Conservation (phyloP, 1,284 basidiomycete genomes). For the Termitomyces sp. region DNA sequence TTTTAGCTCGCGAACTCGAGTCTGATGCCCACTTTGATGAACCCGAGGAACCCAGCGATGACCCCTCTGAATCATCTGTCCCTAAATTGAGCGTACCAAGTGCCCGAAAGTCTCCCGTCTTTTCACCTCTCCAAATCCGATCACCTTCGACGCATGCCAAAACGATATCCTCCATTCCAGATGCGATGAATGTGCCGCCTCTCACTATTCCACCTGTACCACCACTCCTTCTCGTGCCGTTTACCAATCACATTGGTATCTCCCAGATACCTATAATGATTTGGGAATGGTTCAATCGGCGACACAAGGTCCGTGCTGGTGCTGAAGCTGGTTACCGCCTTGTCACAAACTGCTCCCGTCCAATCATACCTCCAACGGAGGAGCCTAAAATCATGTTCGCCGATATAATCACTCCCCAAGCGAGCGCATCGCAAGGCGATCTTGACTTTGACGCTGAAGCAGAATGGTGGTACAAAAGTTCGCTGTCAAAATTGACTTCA, state of each 20-base stretch:
- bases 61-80: slow-evolving; percentile 28
- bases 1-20: slow-evolving; percentile 63
- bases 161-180: slow-evolving; percentile 24
- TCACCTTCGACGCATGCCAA: slow-evolving; percentile 21
- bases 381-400: slow-evolving; percentile 19
- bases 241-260: slow-evolving; percentile 83
- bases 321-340: slow-evolving; percentile 80
- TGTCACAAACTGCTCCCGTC: slow-evolving; percentile 61
- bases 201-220: slow-evolving; percentile 69
- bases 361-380: slow-evolving; percentile 42
- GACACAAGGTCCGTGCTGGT: slow-evolving; percentile 73
- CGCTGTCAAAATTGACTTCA: slow-evolving; percentile 48
- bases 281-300: slow-evolving; percentile 89
- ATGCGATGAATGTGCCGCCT: slow-evolving; percentile 46
- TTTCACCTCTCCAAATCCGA: slow-evolving; percentile 36
- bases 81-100: slow-evolving; percentile 24
- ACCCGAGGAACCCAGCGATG: slow-evolving; percentile 29
- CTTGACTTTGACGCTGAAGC: slow-evolving; percentile 69
- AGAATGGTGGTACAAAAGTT: slow-evolving; percentile 70
- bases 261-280: slow-evolving; percentile 87
- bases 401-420: slow-evolving; percentile 18
- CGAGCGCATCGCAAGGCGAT: slow-evolving; percentile 38
- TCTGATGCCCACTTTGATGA: slow-evolving; percentile 80
- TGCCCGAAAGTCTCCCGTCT: slow-evolving; percentile 32
- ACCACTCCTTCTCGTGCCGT: slow-evolving; percentile 85